Base-by-base conservation (phyloP, 2,329 filamentous ascomycete species). In the Colletotrichum eleusines region DNA sequence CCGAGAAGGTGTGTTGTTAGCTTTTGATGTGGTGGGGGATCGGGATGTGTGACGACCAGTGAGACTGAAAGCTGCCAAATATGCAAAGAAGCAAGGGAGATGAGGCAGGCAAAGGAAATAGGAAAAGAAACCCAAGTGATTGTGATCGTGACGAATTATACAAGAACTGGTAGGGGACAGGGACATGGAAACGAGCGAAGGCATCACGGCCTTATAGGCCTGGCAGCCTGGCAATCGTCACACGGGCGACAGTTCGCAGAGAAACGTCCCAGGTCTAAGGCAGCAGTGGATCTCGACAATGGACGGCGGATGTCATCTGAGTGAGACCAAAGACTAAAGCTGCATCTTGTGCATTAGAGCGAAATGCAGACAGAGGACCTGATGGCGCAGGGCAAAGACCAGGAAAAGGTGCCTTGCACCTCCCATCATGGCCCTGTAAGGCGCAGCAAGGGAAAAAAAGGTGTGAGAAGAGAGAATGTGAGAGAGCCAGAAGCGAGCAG, bases 191-290 rank as follows among this genome's bases (percentile, higher is more conserved):
- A 74, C 74, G 74, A 78, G 66, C 51, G 78, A 83, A 83, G 84
- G 78, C 80, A 86, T 86, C 82, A 82, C 77, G 85, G 83, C 85
- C 86, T 88, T 88, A 88, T 88, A 88, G 78, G 73, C 76, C 78
- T 79, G 80, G 75, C 74, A 82, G 80, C 80, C 81, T 83, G 78
- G 78, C 59, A 66, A 57, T 67, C 74, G 74, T 73, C 73, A 75
- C 76, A 74, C 76, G 75, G 72, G 75, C 77, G 76, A 76, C 66
- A 75, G 78, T 61, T 61, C 20, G 50, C 26, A 75, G 75, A 72
- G 28, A 62, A 51, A 28, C 59, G 74, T 77, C 73, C 75, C 76
- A 74, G 74, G 44, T 66, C 55, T 73, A 72, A 72, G 69, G 69
- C 69, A 72, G 69, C 69, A 69, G 69, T 72, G 69, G 69, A 60